Evolutionary conservation across 345 rosid genomes (phyloP), one percentile per base, ranked within the genome.

Genomic region (thale cress (Arabidopsis thaliana)): DNA sequence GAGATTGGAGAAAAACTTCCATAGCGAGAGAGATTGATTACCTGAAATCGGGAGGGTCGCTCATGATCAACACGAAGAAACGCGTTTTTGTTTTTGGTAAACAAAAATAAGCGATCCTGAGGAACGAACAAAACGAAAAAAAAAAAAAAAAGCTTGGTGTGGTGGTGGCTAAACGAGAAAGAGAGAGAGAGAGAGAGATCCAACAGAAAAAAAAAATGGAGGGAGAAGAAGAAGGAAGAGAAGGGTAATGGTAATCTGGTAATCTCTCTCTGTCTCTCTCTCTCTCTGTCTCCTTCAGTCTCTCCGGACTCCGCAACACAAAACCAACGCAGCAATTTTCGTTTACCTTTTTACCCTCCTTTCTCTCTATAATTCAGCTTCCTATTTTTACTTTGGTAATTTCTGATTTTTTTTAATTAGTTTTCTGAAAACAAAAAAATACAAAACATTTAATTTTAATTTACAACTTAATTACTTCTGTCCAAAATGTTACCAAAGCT

Each of bases 31-130:
- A 37, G 59, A 59, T 16, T 16, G 20, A 28, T 68, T 71, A 78
- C 81, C 81, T 65, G 81, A 65, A 71, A 64, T 50, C 40, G 25
- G 63, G 49, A 78, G 77, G 67, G 4, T 71, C 68, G 62, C 53
- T 56, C 77, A 77, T 71, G 49, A 71, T 77, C 77, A 40, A 71
- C 6, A 32, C 68, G 73, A 58, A 57, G 32, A 69, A 62, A 76
- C 42, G 64, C 40, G 13, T 61, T 4, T 61, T 55, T 32, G 1
- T 36, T 4, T 61, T 24, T 0, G 1, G 1, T 28, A 1, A 37
- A 5, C 3, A 41, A 12, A 52, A 61, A 45, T 2, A 46, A 64
- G 6, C 7, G 49, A 69, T 53, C 11, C 1, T 16, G 36, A 51
- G 20, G 30, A 75, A 41, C 10, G 8, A 73, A 64, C 25, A 4